Conservation (phyloP, 345 rosid species). For the Eucalyptus paniculata region DNA sequence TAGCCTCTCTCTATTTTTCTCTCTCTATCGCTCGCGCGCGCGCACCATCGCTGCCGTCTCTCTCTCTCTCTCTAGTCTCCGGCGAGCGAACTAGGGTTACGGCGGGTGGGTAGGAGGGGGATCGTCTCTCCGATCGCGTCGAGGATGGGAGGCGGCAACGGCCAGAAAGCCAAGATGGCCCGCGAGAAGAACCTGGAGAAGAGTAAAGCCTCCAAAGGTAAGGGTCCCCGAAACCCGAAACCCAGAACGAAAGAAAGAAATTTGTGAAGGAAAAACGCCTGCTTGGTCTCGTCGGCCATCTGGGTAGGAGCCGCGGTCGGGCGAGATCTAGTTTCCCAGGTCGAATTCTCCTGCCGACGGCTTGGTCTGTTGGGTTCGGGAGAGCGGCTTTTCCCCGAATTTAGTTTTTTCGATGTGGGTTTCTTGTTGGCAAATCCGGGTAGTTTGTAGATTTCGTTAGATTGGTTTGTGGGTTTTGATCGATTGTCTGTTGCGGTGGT, state of each 20-base stretch:
- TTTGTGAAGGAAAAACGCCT: neutral
- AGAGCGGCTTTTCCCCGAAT: neutral
- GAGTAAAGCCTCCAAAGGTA: slow-evolving; percentile 25
- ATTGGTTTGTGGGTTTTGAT: neutral
- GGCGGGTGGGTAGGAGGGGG: neutral
- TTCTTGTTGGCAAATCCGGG: neutral
- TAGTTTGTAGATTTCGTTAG: neutral
- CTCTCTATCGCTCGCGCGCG: neutral
- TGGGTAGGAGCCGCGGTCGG: neutral
- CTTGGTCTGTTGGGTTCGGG: neutral
- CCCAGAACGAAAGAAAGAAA: neutral
- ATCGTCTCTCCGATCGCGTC: neutral
- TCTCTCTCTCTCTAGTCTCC: neutral
- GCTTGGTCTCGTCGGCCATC: neutral
- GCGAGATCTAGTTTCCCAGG: neutral
- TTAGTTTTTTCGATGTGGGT: neutral
- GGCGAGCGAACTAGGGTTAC: neutral
- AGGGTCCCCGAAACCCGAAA: neutral
- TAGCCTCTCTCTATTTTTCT: neutral
- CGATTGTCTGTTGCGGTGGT: neutral
- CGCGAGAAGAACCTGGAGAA: slow-evolving; percentile 40
- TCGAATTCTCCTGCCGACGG: neutral
- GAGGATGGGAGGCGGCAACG: slow-evolving; percentile 44
- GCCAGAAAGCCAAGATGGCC: slow-evolving; percentile 40
- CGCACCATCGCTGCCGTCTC: neutral